A percentile compares a stretch with the other conserved stretches of the same genome.
These are phyloP conservation scores for Centaurea solstitialis DNA, from an alignment of 129 eudicot genomes.

Conservation along the genomic window DNA sequence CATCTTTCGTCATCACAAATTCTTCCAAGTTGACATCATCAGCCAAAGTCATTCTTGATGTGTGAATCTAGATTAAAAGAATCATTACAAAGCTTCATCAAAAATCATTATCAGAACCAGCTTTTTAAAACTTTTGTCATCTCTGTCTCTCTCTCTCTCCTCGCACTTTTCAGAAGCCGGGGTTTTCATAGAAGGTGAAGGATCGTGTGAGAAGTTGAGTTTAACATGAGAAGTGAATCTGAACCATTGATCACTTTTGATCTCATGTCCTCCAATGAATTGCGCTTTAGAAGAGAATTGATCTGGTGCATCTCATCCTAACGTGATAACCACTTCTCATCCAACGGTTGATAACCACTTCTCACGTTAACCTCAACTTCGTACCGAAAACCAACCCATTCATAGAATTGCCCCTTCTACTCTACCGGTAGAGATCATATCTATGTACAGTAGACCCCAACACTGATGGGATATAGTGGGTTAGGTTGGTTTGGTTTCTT, in stretches of 20 bases:
- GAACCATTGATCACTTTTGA: too few species aligned
- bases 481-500: background rate
- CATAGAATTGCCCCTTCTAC: background rate
- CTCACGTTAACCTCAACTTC: too few species aligned
- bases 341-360: too few species aligned
- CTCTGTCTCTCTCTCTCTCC: background rate
- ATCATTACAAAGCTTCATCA: background rate
- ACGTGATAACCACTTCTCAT: too few species aligned
- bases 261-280: too few species aligned
- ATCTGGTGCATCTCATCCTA: too few species aligned
- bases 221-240: too few species aligned
- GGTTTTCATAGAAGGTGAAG: background rate
- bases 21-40: constrained; percentile 95
- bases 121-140: background rate
- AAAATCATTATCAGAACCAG: background rate
- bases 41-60: constrained; percentile 92
- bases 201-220: too few species aligned
- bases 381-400: background rate
- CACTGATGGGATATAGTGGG: background rate
- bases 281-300: too few species aligned
- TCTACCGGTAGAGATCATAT: background rate
- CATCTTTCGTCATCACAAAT: constrained; percentile 94
- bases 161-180: background rate
- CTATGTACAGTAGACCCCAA: background rate
- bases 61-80: constrained; percentile 62